phyloP scores from a whole-genome alignment of 768 basidiomycete species.

The Coprinopsis marcescibilis region DNA sequence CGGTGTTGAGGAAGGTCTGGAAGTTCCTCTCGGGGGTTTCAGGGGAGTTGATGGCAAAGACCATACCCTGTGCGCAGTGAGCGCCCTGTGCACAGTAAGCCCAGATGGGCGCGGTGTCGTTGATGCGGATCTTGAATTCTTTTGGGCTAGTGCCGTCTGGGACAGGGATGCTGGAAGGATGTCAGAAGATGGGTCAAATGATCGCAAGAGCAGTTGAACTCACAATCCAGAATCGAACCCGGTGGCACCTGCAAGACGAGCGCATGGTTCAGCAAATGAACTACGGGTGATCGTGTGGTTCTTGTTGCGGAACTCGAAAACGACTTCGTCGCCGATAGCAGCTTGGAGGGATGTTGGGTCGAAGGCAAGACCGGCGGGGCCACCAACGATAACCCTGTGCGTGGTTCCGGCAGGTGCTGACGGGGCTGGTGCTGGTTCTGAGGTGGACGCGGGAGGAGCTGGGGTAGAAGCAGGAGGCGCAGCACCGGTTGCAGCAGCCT shows the following conservation, averaged over 20 bases:
- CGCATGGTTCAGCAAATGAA: slow-evolving; percentile 37
- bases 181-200: background rate
- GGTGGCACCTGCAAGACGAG: slow-evolving; percentile 32
- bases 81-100: slow-evolving; percentile 50
- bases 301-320: slow-evolving; percentile 42
- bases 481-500: slow-evolving; percentile 42
- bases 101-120: slow-evolving; percentile 51
- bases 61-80: slow-evolving; percentile 59
- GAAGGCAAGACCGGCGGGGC: background rate
- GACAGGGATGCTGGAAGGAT: slow-evolving; percentile 38
- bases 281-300: slow-evolving; percentile 46
- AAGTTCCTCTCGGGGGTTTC: slow-evolving; percentile 47
- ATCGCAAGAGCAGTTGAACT: slow-evolving; percentile 12
- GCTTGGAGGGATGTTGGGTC: background rate
- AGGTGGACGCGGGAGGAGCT: slow-evolving; percentile 27
- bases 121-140: slow-evolving; percentile 45
- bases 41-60: slow-evolving; percentile 54
- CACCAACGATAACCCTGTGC: slow-evolving; percentile 12
- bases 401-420: slow-evolving; percentile 23
- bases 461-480: slow-evolving; percentile 22
- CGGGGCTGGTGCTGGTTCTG: slow-evolving; percentile 22
- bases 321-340: slow-evolving; percentile 30
- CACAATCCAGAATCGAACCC: slow-evolving; percentile 47
- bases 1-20: too few relatives aligned
- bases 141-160: slow-evolving; percentile 39